Percentiles rank a stretch among this genome's conserved stretches.
Evolutionary conservation across 2,329 filamentous ascomycete species (phyloP).

Genomic region (Trichoderma breve): DNA sequence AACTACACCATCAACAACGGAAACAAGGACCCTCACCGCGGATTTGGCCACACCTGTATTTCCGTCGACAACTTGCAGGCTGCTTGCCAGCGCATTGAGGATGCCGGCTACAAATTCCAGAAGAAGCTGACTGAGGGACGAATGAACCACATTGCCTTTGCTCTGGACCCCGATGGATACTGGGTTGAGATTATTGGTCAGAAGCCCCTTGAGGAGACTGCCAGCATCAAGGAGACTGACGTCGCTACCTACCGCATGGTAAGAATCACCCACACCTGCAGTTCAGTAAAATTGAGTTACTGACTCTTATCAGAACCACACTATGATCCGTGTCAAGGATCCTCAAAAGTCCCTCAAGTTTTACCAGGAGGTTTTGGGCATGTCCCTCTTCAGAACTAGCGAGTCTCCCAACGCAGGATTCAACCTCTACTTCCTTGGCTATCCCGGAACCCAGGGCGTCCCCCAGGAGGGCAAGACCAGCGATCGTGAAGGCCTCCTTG

Average conservation of each 20-base stretch:
- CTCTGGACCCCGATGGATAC: conserved; percentile 81
- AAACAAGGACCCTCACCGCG: conserved; percentile 82
- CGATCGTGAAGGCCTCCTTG: conserved; percentile 77
- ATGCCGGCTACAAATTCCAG: conserved; percentile 89
- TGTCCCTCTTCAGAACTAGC: conserved; percentile 72
- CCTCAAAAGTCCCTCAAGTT: conserved; percentile 70
- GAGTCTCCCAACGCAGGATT: conserved; percentile 73
- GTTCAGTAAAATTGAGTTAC: background rate
- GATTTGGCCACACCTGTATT: conserved; percentile 85
- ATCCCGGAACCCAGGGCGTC: conserved; percentile 57
- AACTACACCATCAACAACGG: conserved; percentile 81
- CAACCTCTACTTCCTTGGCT: conserved; percentile 91
- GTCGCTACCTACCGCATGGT: conserved; percentile 70
- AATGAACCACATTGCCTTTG: conserved; percentile 88
- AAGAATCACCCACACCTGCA: conserved; percentile 13
- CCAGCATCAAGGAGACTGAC: conserved; percentile 70
- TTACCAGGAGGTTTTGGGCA: conserved; percentile 84
- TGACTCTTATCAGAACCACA: conserved; percentile 63
- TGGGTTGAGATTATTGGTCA: conserved; percentile 83
- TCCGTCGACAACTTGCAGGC: conserved; percentile 81
- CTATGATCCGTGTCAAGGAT: conserved; percentile 93
- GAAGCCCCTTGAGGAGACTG: conserved; percentile 68
- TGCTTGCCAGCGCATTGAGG: conserved; percentile 84
- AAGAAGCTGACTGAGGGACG: conserved; percentile 89
- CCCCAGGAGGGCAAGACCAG: conserved; percentile 56